Base-by-base conservation (phyloP, 495 filamentous ascomycete genomes). In the Delitschia confertaspora region DNA sequence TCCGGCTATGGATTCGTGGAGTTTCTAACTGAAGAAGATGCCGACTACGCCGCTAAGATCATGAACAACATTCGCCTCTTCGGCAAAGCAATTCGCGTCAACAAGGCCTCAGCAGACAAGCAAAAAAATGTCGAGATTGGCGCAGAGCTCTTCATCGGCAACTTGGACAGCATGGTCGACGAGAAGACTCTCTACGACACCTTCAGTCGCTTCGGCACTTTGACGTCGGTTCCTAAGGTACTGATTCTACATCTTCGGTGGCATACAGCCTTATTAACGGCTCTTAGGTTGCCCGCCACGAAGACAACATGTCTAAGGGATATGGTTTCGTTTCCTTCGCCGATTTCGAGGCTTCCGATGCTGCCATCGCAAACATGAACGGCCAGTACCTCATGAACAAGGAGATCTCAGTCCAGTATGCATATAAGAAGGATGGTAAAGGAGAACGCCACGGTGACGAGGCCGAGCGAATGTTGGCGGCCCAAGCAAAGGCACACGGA, bases 1-100 rank as follows among this genome's bases (percentile, higher is more conserved):
- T 91, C 96, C 68, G 93, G 93, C 41, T 99, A 93, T 73, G 91
- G 91, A 44, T 99, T 99, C 61, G 89, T 99, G 59, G 91, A 96
- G 61, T 96, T 95, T 61, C 88, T 85, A 55, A 88, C 81, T 47
- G 89, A 95, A 58, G 85, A 88, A 56, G 89, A 95, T 63, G 91
- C 91, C 43, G 91, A 96, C 59, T 99, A 99, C 66, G 91, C 91
- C 7, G 83, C 88, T 39, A 82, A 88, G 56, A 85, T 95, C 41
- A 93, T 96, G 82, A 99, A 99, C 62, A 83, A 88, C 47, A 83
- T 96, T 42, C 79, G 88, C 25, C 66, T 99, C 26, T 94, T 82
- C 64, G 88, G 88, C 34, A 96, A 96, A 64, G 85, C 88, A 2
- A 87, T 99, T 49, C 80, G 91, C 36, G 91, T 96, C 45, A 99